Conservation (phyloP, 495 filamentous ascomycete genomes). For the Penicillium malachiteum region DNA sequence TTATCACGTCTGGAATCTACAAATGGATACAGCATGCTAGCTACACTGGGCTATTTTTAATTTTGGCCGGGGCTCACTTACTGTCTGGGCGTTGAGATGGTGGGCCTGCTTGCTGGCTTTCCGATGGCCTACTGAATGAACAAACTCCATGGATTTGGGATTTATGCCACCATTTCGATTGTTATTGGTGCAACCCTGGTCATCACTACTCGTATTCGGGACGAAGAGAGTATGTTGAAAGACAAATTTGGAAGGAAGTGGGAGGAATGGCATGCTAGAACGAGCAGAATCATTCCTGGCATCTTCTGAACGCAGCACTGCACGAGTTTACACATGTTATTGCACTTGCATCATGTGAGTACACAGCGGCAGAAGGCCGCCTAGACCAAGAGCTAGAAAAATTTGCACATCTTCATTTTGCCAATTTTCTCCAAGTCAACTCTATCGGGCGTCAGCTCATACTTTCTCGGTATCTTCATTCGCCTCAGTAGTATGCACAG, state of each 20-base stretch:
- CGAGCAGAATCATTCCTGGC: conserved; percentile 26
- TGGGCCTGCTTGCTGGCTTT: neutral
- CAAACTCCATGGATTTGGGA: neutral
- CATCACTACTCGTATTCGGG: conserved; percentile 21
- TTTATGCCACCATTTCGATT: neutral
- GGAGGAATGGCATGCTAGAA: conserved; percentile 41
- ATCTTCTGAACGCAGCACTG: conserved; percentile 12
- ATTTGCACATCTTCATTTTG: too few relatives aligned
- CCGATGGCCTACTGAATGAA: neutral
- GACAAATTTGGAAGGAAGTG: conserved; percentile 41
- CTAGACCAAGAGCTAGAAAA: too few relatives aligned
- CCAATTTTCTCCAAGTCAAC: too few relatives aligned
- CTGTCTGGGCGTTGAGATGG: neutral
- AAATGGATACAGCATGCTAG: conserved; percentile 49
- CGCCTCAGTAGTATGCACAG: neutral
- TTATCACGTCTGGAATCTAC: conserved; percentile 45
- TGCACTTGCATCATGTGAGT: too few relatives aligned
- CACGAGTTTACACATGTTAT: too few relatives aligned
- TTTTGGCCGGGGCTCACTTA: neutral
- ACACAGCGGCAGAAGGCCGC: too few relatives aligned
- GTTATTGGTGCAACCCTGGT: neutral
- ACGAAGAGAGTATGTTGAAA: conserved; percentile 46
- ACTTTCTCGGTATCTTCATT: neutral
- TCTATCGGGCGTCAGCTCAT: neutral
- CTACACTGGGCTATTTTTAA: conserved; percentile 34